A percentile compares a stretch with the other conserved stretches of the same genome.
Evolutionary conservation across 2,329 filamentous ascomycete species (phyloP).

Genomic region (Teratosphaeria zuluensis): DNA sequence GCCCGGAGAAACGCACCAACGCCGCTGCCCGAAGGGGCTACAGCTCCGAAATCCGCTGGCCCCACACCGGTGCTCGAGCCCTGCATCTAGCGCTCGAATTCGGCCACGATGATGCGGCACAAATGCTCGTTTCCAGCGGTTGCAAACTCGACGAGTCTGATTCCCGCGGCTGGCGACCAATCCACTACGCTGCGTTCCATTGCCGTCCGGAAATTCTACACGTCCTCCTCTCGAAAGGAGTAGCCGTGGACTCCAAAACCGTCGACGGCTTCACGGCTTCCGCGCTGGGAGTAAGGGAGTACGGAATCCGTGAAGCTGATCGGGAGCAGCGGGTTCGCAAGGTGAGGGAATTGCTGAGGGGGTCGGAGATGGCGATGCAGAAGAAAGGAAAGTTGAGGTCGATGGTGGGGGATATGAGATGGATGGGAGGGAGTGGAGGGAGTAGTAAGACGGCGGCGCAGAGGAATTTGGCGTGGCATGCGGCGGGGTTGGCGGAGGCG

Average conservation of each 20-base stretch:
- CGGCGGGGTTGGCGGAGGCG: slow-evolving; percentile 7
- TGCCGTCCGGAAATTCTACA: slow-evolving; percentile 10
- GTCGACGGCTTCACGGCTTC: slow-evolving; percentile 9
- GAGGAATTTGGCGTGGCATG: slow-evolving; percentile 8
- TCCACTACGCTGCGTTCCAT: slow-evolving; percentile 13
- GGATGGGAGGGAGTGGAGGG: background rate
- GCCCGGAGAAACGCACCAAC: slow-evolving; percentile 11
- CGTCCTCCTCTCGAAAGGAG: slow-evolving; percentile 6
- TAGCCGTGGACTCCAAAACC: slow-evolving; percentile 4
- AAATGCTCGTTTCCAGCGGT: slow-evolving; percentile 10
- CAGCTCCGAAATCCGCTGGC: slow-evolving; percentile 13
- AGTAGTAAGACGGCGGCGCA: slow-evolving; percentile 6
- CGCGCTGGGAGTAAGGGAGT: slow-evolving; percentile 9
- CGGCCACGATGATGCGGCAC: slow-evolving; percentile 10
- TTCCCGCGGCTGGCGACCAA: slow-evolving; percentile 10
- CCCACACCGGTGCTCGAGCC: slow-evolving; percentile 9
- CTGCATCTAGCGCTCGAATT: slow-evolving; percentile 13
- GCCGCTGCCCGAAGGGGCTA: slow-evolving; percentile 8
- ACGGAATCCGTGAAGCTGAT: slow-evolving; percentile 3
- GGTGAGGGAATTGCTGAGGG: slow-evolving; percentile 4
- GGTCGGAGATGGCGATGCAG: background rate
- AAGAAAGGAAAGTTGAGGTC: slow-evolving; percentile 2
- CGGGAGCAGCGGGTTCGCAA: background rate
- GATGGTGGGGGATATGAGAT: background rate
- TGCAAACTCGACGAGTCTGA: slow-evolving; percentile 10